phyloP scores from a whole-genome alignment of 768 basidiomycete species.

The Lentinula sp. region DNA sequence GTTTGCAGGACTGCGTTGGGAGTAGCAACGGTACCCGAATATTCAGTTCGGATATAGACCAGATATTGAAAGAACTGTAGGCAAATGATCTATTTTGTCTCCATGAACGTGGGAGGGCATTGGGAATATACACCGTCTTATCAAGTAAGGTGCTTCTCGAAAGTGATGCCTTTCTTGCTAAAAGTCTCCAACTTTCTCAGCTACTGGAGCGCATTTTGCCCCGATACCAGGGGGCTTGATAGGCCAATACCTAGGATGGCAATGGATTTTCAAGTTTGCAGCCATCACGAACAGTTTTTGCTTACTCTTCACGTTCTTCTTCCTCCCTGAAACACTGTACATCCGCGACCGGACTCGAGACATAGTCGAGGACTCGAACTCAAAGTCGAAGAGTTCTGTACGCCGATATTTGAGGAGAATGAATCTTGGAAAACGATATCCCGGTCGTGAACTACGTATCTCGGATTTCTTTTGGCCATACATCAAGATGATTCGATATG shows the following conservation, averaged over 20 bases:
- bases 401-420: background rate
- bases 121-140: background rate
- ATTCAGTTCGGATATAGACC: background rate
- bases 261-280: slow-evolving; percentile 3
- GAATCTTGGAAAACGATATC: background rate
- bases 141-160: background rate
- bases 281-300: background rate
- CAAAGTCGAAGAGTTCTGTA: background rate
- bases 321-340: slow-evolving; percentile 3
- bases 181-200: background rate
- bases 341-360: background rate
- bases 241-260: slow-evolving; percentile 5
- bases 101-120: slow-evolving; percentile 4
- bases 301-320: slow-evolving; percentile 3
- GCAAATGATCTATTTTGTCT: slow-evolving; percentile 1
- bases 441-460: background rate
- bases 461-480: slow-evolving; percentile 3
- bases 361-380: background rate
- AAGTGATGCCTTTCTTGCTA: background rate
- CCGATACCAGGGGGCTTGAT: slow-evolving; percentile 3
- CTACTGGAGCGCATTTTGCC: slow-evolving; percentile 1
- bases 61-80: background rate
- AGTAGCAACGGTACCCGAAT: background rate
- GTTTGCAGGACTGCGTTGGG: background rate
- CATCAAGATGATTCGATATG: slow-evolving; percentile 5